phyloP scores from a whole-genome alignment of 495 filamentous ascomycete species.

The Penicillium cinerascens region DNA sequence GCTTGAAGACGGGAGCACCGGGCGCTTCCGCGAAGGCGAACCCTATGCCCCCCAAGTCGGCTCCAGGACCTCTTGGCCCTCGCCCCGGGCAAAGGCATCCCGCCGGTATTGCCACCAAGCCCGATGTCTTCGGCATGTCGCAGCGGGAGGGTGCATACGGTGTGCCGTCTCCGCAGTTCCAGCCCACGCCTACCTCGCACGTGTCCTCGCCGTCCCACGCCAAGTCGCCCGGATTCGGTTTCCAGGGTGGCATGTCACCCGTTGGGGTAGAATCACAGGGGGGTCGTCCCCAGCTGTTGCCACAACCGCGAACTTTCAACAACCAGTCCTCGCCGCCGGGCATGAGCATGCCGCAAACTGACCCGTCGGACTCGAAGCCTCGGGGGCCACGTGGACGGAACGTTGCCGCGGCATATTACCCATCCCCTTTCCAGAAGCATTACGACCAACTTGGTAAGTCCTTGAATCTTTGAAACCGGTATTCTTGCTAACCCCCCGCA shows the following conservation, averaged over 20 bases:
- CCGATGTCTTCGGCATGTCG: constrained; percentile 56
- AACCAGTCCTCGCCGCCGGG: constrained; percentile 36
- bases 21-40: constrained; percentile 60
- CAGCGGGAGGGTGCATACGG: constrained; percentile 48
- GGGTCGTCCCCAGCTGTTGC: constrained; percentile 48
- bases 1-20: constrained; percentile 74
- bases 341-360: constrained; percentile 42
- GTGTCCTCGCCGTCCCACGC: constrained; percentile 69
- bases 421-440: constrained; percentile 86
- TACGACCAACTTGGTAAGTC: constrained; percentile 95
- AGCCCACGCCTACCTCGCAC: constrained; percentile 81
- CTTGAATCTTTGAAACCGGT: not conserved
- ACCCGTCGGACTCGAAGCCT: constrained; percentile 37
- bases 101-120: constrained; percentile 68
- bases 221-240: constrained; percentile 66
- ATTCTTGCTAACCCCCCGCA: constrained; percentile 35
- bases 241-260: constrained; percentile 67
- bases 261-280: constrained; percentile 60
- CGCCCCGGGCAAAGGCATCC: constrained; percentile 60
- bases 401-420: constrained; percentile 63
- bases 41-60: constrained; percentile 47
- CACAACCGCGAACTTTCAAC: constrained; percentile 40
- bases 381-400: constrained; percentile 32
- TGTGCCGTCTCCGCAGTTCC: constrained; percentile 57
- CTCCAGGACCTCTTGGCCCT: constrained; percentile 22